These are phyloP conservation scores for Myxozyma udenii DNA, from an alignment of 805 yeast genomes.

Conservation along the genomic window DNA sequence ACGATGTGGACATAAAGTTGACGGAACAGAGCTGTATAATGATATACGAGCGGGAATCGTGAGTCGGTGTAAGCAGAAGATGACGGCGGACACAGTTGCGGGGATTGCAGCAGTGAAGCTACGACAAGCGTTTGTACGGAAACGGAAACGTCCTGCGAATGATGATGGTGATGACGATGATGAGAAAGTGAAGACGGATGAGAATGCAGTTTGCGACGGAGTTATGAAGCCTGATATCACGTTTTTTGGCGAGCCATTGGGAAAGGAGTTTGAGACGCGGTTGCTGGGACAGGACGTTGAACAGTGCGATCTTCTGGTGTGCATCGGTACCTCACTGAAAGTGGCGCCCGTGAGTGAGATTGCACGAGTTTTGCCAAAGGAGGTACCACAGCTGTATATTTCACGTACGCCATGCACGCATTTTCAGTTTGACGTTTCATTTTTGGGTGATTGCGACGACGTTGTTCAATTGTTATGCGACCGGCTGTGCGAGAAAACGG, in stretches of 20 bases:
- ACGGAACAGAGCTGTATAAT: conserved; percentile 62
- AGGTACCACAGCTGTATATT: conserved; percentile 78
- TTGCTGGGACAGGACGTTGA: conserved; percentile 54
- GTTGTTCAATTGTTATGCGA: conserved; percentile 64
- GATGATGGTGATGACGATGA: conserved; percentile 35
- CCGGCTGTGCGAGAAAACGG: conserved; percentile 56
- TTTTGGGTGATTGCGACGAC: conserved; percentile 78
- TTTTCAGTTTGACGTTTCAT: conserved; percentile 70
- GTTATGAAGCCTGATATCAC: conserved; percentile 92
- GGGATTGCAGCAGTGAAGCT: not conserved
- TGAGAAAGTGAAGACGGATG: conserved; percentile 32
- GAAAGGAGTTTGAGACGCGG: conserved; percentile 60
- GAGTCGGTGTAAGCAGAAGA: conserved; percentile 61
- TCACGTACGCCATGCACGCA: conserved; percentile 74
- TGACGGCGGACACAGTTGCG: conserved; percentile 34
- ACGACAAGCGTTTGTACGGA: conserved; percentile 2
- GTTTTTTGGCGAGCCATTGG: conserved; percentile 83
- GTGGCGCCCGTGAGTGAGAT: conserved; percentile 91
- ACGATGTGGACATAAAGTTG: conserved; percentile 64
- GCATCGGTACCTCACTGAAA: conserved; percentile 87
- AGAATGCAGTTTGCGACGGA: conserved; percentile 48
- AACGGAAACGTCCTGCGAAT: conserved; percentile 43
- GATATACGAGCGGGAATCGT: conserved; percentile 57
- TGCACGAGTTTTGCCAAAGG: conserved; percentile 65
- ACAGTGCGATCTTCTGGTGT: conserved; percentile 72